Evolutionary conservation across 2,329 filamentous ascomycete genomes (phyloP), one percentile per base, ranked within the genome.

Genomic region (Penicillium hordei): DNA sequence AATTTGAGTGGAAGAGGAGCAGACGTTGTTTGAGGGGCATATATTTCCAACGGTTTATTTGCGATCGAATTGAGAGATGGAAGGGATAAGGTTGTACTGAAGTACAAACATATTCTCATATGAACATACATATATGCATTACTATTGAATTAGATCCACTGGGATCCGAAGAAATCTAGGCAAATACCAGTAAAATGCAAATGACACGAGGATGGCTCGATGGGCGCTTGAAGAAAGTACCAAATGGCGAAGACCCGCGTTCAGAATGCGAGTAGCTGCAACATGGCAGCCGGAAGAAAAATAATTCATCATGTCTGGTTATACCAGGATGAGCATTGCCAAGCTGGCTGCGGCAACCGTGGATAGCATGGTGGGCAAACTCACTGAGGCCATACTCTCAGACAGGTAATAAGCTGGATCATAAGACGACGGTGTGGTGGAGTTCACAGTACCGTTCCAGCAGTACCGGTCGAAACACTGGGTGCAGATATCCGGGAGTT

Each of bases 401-500:
- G 52, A 43, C n/a, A 65, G 8, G 13, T 59, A 31, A 19, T 53
- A 39, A 9, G 45, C 57, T 1, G 83, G 82, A 23, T 78, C 70
- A 58, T 82, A 85, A 0, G 62, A 58, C 1, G 67, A 60, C 0
- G 74, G 72, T 6, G 58, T 64, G 0, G 76, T 77, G 40, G 68
- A 74, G 42, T 82, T 76, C 7, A 77, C 57, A 1, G 84, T 90
- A n/a, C 94, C 94, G 72, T 97, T 85, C 94, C 94, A 99, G 83
- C 94, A 99, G 78, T 97, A 97, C 21, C 79, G 75, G 13, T 79
- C 65, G 75, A 97, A 97, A 78, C 94, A 99, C 49, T 81, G 69
- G 43, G 77, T 80, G 78, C 94, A 99, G 10, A 84, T 85, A 0
- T 83, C 80, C 0, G 93, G 93, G 1, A 93, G 81, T 0, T 77